These are phyloP conservation scores for Porcisia hertigi DNA, from an alignment of 208 protist species.

Conservation along the genomic window DNA sequence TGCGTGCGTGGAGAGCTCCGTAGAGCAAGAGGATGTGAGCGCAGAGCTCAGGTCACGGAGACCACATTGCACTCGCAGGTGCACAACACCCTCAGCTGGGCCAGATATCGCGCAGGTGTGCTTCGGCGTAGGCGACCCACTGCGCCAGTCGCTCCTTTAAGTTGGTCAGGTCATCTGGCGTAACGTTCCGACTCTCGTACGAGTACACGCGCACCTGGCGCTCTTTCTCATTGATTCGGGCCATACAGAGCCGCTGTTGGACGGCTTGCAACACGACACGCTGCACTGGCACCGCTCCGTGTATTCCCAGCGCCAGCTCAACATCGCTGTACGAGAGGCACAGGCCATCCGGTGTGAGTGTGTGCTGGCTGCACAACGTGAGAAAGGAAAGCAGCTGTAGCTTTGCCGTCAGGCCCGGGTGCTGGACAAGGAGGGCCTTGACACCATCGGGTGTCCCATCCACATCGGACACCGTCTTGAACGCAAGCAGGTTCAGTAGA, in stretches of 20 bases:
- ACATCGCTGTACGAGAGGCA: slow-evolving; percentile 38
- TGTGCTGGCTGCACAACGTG: slow-evolving; percentile 30
- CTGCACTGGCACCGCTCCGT: slow-evolving; percentile 34
- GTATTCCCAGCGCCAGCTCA: slow-evolving; percentile 18
- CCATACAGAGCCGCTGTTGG: slow-evolving; percentile 42
- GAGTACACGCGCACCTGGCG: slow-evolving; percentile 41
- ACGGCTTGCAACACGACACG: slow-evolving; percentile 48
- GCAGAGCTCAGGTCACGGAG: neutral
- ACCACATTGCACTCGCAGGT: neutral
- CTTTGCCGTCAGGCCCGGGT: slow-evolving; percentile 28
- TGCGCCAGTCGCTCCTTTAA: slow-evolving; percentile 39
- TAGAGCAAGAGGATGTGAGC: neutral
- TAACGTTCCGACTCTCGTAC: slow-evolving; percentile 46
- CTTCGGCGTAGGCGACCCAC: slow-evolving; percentile 34
- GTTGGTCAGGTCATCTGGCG: slow-evolving; percentile 21
- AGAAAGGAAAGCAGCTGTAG: slow-evolving; percentile 49
- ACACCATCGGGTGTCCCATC: slow-evolving; percentile 9
- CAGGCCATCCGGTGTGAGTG: slow-evolving; percentile 7
- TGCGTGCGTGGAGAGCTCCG: neutral
- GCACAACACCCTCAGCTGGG: slow-evolving; percentile 5
- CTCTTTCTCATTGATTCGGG: slow-evolving; percentile 45
- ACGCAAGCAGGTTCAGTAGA: slow-evolving; percentile 29
- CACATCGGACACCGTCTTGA: slow-evolving; percentile 3
- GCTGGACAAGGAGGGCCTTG: slow-evolving; percentile 22
- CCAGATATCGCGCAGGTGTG: slow-evolving; percentile 38